phyloP scores from a whole-genome alignment of 768 basidiomycete species.

The Trametopsis cervina region DNA sequence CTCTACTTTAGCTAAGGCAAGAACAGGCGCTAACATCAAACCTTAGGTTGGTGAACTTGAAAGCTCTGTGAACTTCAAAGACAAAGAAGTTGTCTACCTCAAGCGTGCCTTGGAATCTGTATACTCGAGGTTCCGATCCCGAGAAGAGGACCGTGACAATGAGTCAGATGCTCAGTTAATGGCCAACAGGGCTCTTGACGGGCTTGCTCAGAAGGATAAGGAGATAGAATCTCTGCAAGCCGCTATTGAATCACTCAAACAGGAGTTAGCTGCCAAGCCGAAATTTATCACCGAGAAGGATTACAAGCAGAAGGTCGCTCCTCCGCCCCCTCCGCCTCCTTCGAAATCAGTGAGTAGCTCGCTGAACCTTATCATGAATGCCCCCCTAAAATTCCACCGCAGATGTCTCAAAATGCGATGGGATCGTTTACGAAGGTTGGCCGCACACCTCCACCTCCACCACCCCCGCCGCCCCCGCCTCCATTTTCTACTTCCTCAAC shows the following conservation, averaged over 20 bases:
- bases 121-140: conserved; percentile 65
- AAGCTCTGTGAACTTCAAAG: conserved; percentile 38
- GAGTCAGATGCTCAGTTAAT: conserved; percentile 64
- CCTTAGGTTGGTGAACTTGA: conserved; percentile 51
- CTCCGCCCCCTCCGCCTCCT: conserved; percentile 54
- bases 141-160: conserved; percentile 42
- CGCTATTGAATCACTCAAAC: conserved; percentile 45
- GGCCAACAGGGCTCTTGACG: conserved; percentile 65
- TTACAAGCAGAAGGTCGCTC: conserved; percentile 60
- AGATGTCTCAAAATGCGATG: too few relatives aligned
- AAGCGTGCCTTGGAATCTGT: conserved; percentile 87
- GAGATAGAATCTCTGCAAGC: conserved; percentile 47
- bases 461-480: conserved; percentile 13
- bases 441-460: conserved; percentile 27
- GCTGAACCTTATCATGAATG: too few relatives aligned
- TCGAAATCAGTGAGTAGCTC: conserved; percentile 21
- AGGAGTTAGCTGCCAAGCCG: conserved; percentile 43
- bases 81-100: conserved; percentile 70
- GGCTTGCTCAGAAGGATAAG: conserved; percentile 59
- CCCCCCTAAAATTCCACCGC: too few relatives aligned
- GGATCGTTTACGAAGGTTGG: too few relatives aligned
- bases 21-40: too few relatives aligned
- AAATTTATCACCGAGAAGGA: conserved; percentile 54
- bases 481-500: conserved; percentile 16
- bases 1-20: too few relatives aligned